Evolutionary conservation across 148 eudicot species (phyloP).

Genomic region (Mesembryanthemum crystallinum): DNA sequence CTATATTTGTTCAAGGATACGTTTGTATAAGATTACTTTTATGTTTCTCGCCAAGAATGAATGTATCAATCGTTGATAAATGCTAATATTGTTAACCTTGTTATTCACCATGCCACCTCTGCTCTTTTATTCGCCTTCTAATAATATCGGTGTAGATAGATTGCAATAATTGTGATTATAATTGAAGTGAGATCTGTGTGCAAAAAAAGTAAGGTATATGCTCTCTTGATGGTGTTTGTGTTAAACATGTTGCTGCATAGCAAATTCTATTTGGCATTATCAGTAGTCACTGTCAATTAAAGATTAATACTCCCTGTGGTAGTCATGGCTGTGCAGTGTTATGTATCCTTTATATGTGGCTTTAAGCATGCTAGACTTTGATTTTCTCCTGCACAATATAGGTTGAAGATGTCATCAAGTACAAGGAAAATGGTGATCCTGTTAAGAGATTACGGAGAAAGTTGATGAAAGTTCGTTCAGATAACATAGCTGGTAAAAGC

Average conservation of each 20-base stretch:
- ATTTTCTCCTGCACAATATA: conserved; percentile 19
- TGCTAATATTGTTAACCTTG: background rate
- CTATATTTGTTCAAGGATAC: background rate
- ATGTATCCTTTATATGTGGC: background rate
- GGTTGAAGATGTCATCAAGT: conserved; percentile 68
- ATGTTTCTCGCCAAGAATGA: background rate
- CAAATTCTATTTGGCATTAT: background rate
- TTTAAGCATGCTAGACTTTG: background rate
- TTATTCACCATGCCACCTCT: background rate
- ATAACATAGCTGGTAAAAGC: conserved; percentile 58
- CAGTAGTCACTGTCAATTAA: background rate
- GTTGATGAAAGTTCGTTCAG: conserved; percentile 45
- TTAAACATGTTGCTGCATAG: background rate
- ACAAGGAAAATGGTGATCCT: conserved; percentile 50
- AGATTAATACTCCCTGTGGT: background rate
- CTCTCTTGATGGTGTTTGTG: background rate
- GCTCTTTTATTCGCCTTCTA: background rate
- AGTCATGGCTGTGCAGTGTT: conserved; percentile 1
- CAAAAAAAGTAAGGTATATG: background rate
- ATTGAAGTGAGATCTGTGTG: background rate
- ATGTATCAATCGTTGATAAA: background rate
- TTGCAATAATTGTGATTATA: background rate
- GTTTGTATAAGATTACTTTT: background rate
- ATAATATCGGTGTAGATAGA: background rate
- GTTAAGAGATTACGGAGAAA: conserved; percentile 58